A percentile compares a stretch with the other conserved stretches of the same genome.
phyloP scores from a whole-genome alignment of 176 grass and related monocot species.

The Oryza rufipogon region DNA sequence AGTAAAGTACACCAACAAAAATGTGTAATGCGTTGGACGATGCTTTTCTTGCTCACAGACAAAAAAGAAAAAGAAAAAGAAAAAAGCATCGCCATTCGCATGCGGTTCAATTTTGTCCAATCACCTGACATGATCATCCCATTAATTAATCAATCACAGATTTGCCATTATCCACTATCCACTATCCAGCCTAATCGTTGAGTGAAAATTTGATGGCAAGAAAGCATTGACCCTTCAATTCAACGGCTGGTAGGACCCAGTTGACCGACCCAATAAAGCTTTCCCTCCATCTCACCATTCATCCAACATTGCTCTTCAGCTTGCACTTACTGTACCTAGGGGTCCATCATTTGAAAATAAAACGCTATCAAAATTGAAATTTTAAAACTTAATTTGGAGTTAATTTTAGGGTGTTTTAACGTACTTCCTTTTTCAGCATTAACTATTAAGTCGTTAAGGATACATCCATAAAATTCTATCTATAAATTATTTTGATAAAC shows the following conservation, averaged over 20 bases:
- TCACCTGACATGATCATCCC: not conserved
- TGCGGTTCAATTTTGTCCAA: not conserved
- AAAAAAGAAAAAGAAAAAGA: not conserved
- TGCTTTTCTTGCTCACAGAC: not conserved
- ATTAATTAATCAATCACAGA: constrained; percentile 14
- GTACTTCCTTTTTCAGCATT: no score
- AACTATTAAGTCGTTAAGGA: no score
- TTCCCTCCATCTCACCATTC: not conserved
- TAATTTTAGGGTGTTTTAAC: no score
- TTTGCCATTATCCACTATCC: constrained; percentile 35
- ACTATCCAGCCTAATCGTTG: constrained; percentile 45
- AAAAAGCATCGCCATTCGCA: not conserved
- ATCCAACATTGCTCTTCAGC: no score
- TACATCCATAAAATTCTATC: no score
- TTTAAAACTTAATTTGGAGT: no score
- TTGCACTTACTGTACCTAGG: no score
- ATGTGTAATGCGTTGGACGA: not conserved
- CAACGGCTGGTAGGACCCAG: not conserved
- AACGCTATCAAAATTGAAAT: no score
- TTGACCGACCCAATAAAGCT: not conserved
- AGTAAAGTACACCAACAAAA: not conserved
- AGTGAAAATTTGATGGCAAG: not conserved
- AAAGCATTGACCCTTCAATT: constrained; percentile 20
- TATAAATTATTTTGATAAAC: no score
- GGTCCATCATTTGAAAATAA: no score